Percentiles rank a stretch among this genome's conserved stretches.
These are phyloP conservation scores for Chondrostereum purpureum DNA, from an alignment of 1,284 basidiomycete species.

Conservation along the genomic window DNA sequence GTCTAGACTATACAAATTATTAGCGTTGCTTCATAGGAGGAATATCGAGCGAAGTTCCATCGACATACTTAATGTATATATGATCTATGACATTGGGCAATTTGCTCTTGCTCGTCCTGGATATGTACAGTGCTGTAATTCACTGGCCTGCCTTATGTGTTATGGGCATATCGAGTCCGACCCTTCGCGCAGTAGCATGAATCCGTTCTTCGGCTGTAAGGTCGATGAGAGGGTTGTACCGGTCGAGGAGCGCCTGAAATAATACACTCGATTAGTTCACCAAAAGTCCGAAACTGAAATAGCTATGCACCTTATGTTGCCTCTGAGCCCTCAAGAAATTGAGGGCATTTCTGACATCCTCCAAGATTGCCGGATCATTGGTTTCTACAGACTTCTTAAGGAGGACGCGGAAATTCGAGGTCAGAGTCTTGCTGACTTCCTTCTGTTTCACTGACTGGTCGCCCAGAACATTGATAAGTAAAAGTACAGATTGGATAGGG, in stretches of 20 bases:
- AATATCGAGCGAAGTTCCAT: too few relatives aligned
- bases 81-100: too few relatives aligned
- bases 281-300: not conserved
- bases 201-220: slow-evolving; percentile 76
- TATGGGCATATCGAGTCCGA: slow-evolving; percentile 73
- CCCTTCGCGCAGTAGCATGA: slow-evolving; percentile 77
- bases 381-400: slow-evolving; percentile 36
- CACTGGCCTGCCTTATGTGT: slow-evolving; percentile 5
- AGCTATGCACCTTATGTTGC: slow-evolving; percentile 37
- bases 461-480: not conserved
- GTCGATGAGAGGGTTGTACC: slow-evolving; percentile 83
- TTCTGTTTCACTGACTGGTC: slow-evolving; percentile 1
- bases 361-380: slow-evolving; percentile 24
- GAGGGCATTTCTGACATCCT: slow-evolving; percentile 58
- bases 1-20: too few relatives aligned
- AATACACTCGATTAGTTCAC: not conserved
- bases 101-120: too few relatives aligned
- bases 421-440: slow-evolving; percentile 21
- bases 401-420: slow-evolving; percentile 51
- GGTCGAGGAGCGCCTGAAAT: slow-evolving; percentile 60
- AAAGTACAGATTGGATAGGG: not conserved
- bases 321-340: slow-evolving; percentile 70
- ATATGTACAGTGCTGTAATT: too few relatives aligned
- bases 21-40: too few relatives aligned
- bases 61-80: too few relatives aligned